Percentiles rank a stretch among this genome's conserved stretches.
Evolutionary conservation across 805 yeast species (phyloP).

Genomic region (Monosporozyma unispora): DNA sequence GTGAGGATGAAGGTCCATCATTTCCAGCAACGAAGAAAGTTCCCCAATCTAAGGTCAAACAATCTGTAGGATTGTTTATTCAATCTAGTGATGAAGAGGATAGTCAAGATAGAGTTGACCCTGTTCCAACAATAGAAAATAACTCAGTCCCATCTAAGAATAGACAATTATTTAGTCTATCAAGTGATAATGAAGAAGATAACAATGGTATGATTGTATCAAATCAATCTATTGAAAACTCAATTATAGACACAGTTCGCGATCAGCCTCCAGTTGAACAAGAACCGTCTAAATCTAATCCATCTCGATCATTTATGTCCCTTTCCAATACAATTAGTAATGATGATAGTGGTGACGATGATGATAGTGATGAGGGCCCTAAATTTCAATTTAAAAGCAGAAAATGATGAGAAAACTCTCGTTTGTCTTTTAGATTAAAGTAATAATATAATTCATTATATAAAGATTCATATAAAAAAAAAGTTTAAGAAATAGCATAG

Average conservation of each 20-base stretch:
- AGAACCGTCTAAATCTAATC: not conserved
- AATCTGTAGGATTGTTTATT: not conserved
- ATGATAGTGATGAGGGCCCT: constrained; percentile 31
- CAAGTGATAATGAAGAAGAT: not conserved
- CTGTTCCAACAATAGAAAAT: not conserved
- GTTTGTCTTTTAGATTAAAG: too few species aligned
- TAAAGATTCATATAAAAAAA: not conserved
- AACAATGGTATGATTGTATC: not conserved
- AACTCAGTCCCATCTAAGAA: not conserved
- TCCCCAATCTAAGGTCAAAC: too few species aligned
- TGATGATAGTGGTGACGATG: constrained; percentile 28
- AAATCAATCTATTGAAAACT: not conserved
- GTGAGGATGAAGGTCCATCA: too few species aligned
- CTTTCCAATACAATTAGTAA: not conserved
- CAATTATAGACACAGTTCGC: not conserved
- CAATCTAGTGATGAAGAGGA: not conserved
- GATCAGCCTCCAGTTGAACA: not conserved
- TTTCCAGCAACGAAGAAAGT: too few species aligned
- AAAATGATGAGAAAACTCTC: too few species aligned
- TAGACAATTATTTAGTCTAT: not conserved
- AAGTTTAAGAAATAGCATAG: too few species aligned
- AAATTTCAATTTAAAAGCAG: constrained; percentile 29
- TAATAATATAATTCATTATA: not conserved
- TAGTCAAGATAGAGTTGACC: not conserved
- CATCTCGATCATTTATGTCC: not conserved